Base-by-base conservation (phyloP, 1,139 yeast species). In the Scheffersomyces illinoinensis region DNA sequence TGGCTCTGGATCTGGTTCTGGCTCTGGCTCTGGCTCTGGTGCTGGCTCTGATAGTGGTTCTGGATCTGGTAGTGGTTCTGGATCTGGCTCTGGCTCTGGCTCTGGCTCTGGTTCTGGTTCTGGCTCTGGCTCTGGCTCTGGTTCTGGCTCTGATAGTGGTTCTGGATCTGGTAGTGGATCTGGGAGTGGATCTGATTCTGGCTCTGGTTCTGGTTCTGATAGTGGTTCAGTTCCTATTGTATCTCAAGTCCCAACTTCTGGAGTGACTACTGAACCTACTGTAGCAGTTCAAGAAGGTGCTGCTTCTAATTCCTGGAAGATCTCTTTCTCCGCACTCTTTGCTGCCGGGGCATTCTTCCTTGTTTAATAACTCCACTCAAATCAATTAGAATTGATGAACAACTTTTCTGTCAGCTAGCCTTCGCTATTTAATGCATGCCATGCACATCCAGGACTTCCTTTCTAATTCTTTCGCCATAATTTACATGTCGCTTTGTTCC, bases 51-150 rank as follows among this genome's bases (percentile, higher is more conserved):
- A 23, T 18, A 47, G 48, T 23, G 48, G 46, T 18, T 48, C 55
- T 1, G 62, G 60, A 33, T 49, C 61, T 23, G 50, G 59, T 23
- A 58, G 57, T 50, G 54, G 59, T 23, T 59, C 58, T 50, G 54
- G n/a, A n/a, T n/a, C 57, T 46, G 66, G 61, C 47, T 53, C 61
- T 24, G 59, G 54, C 50, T 26, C 33, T 3, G 33, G 33, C 2
- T 7, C 12, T 3, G 33, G 33, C 6, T 7, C 33, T 3, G 19
- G 52, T 17, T 54, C 55, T 33, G 56, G 58, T 50, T 50, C 51
- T 47, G 47, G 46, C 20, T 50, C 57, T 21, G 23, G 48, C 14
- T 19, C 57, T 14, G 56, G 47, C 24, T 21, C 50, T 47, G 54
- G 56, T 39, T 61, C 57, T 52, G 62, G 53, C 49, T 61, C 64